Conservation (phyloP, 75 land plant genomes). For the Cunninghamia lanceolata region DNA sequence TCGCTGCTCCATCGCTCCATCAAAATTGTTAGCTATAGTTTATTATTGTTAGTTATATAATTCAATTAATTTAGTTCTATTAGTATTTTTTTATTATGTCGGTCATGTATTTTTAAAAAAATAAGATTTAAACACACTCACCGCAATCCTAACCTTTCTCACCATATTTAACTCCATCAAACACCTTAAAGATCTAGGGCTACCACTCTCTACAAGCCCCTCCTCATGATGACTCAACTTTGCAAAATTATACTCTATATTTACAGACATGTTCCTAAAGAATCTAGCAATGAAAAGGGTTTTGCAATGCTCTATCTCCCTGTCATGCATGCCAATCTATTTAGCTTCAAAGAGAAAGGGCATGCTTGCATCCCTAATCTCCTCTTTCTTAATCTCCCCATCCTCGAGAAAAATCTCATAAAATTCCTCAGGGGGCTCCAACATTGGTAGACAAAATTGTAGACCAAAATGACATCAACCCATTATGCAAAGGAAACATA, state of each 20-base stretch:
- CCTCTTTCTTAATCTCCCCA: constrained; percentile 16
- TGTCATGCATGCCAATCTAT: constrained; percentile 78
- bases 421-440: constrained; percentile 76
- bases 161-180: constrained; percentile 68
- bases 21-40: no score
- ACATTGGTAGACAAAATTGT: constrained; percentile 82
- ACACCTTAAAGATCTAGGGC: constrained; percentile 50
- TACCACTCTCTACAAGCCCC: neutral
- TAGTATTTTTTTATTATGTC: no score
- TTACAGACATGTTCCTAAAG: constrained; percentile 42
- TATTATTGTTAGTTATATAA: no score
- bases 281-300: constrained; percentile 71
- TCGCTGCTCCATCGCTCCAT: no score
- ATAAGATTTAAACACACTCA: no score
- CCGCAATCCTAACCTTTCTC: constrained; percentile 60
- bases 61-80: no score
- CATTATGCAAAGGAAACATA: constrained; percentile 86
- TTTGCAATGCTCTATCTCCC: constrained; percentile 58
- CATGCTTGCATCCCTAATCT: constrained; percentile 17
- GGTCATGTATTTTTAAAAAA: no score
- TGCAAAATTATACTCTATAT: constrained; percentile 24
- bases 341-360: constrained; percentile 74
- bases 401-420: constrained; percentile 60
- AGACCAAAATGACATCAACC: constrained; percentile 72
- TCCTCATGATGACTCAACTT: constrained; percentile 19